Percentiles rank a stretch among this genome's conserved stretches.
These are phyloP conservation scores for Hirschioporus abietinus DNA, from an alignment of 768 basidiomycete species.

Conservation along the genomic window DNA sequence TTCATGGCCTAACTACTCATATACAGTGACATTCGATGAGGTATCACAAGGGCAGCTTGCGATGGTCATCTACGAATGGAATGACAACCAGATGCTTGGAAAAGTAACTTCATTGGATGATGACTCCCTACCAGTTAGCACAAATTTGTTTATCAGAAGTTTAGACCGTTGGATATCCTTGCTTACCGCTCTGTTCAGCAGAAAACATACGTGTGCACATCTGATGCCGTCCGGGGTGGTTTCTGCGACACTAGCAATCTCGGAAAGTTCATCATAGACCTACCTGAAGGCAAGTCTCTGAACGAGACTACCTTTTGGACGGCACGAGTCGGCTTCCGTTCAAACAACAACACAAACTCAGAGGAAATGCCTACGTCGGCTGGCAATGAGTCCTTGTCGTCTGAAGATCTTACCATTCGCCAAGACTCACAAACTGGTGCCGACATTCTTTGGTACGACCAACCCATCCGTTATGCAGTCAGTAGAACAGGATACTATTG, in stretches of 20 bases:
- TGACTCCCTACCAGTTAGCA: slow-evolving; percentile 61
- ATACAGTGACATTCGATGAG: slow-evolving; percentile 64
- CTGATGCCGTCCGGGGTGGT: slow-evolving; percentile 64
- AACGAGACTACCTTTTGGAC: slow-evolving; percentile 87
- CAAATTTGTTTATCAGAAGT: slow-evolving; percentile 1
- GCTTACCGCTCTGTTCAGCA: slow-evolving; percentile 36
- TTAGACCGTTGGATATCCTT: slow-evolving; percentile 8
- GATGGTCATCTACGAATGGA: slow-evolving; percentile 96
- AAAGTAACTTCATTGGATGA: slow-evolving; percentile 50
- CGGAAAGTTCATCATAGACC: slow-evolving; percentile 85
- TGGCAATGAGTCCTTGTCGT: slow-evolving; percentile 46
- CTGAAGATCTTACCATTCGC: slow-evolving; percentile 39
- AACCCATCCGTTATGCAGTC: slow-evolving; percentile 80
- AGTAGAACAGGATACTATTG: slow-evolving; percentile 93
- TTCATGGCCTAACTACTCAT: slow-evolving; percentile 16
- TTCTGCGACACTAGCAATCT: slow-evolving; percentile 66
- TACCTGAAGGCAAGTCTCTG: slow-evolving; percentile 55
- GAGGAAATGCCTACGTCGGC: slow-evolving; percentile 58
- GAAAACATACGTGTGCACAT: slow-evolving; percentile 94
- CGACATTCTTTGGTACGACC: slow-evolving; percentile 49
- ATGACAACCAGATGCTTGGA: slow-evolving; percentile 80
- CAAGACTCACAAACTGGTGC: slow-evolving; percentile 41
- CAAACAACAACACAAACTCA: slow-evolving; percentile 29
- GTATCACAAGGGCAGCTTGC: slow-evolving; percentile 83
- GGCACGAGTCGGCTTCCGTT: slow-evolving; percentile 57